Base-by-base conservation (phyloP, 2,329 filamentous ascomycete species). In the Calcarisporium arbuscula region DNA sequence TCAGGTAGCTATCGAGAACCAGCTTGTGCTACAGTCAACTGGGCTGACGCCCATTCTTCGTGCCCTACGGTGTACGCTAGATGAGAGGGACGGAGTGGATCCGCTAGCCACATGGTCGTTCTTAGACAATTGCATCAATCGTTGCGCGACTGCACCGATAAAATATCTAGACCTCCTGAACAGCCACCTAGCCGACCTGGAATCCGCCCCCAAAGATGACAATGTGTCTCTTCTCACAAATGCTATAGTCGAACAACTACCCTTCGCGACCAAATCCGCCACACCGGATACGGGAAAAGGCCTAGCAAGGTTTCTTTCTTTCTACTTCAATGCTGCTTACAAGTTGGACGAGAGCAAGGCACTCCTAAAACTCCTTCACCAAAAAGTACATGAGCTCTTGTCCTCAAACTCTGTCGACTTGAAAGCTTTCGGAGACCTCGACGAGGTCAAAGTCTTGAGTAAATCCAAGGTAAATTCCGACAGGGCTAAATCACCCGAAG, bases 101-200 rank as follows among this genome's bases (percentile, higher is more conserved):
- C 57, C 69, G 45, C 57, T 64, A 11, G 46, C 52, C 0, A 52
- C 88, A 1, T 83, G 84, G 61, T 57, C 66, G 1, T 94, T 92
- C 51, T 56, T 95, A 18, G 89, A 95, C 51, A 88, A 94, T 42
- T 94, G 86, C 56, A 68, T 85, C 34, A 77, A 77, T 19, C 77
- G 89, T 17, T 85, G 85, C 46, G 80, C 80, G 12, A 79, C 65
- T 3, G 81, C 82, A 17, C 84, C 87, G 0, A 81, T 94, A 50
- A 94, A 87, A 52, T 90, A 95, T 50, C 77, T 92, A 19, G 83
- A 92, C 41, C 65, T 78, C 50, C 58, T 85, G 18, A 70, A 79
- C 35, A 69, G 76, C 26, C 57, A 55, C 21, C 30, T 51, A 5
- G 46, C 47, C 4, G 51, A 52, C 10, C 48, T 48, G 28, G 43